Base-by-base conservation (phyloP, 495 filamentous ascomycete species). In the Zalerion maritima region DNA sequence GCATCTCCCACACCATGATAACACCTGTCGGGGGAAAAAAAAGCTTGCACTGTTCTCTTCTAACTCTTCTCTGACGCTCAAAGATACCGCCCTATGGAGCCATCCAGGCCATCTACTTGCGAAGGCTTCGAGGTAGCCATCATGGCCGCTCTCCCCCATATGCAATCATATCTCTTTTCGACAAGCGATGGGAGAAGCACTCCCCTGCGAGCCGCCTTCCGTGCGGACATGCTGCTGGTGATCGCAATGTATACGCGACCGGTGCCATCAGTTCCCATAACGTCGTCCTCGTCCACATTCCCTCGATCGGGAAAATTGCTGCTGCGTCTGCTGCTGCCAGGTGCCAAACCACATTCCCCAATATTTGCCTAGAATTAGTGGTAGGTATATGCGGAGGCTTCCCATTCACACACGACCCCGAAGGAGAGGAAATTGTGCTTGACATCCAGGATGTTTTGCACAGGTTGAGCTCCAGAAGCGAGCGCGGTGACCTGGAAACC, bases 211-310 rank as follows among this genome's bases (percentile, higher is more conserved):
- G 11, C 11, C 8, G 21, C 21, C 8, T 8, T 8, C 8, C 8
- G 11, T 50, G 41, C 19, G 30, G 38, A 21, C 48, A 42, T 24
- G 28, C 29, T 0, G 5, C 14, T 2, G 37, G 41, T 1, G 49
- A 57, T 32, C 5, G 15, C 6, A 52, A 54, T 24, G 18, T 31
- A 4, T 57, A 57, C 28, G 34, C 38, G 3, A 31, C 29, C 2
- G 53, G 53, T 8, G 31, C 14, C 22, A 48, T 55, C 14, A 47
- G 51, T 2, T 22, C 22, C 2, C 37, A 52, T 25, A 42, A 45
- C 21, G 39, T 55, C 14, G 53, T 55, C 8, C 31, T 57, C 1
- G 41, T 34, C 4, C 18, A 32, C 5, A 27, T 52, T 3, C 37
- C 45, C 6, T 28, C 31, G 5, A 50, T 47, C 34, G 53, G 53